Evolutionary conservation across 169 alveolate species (phyloP).

Genomic region (Amoebophrya sp.): DNA sequence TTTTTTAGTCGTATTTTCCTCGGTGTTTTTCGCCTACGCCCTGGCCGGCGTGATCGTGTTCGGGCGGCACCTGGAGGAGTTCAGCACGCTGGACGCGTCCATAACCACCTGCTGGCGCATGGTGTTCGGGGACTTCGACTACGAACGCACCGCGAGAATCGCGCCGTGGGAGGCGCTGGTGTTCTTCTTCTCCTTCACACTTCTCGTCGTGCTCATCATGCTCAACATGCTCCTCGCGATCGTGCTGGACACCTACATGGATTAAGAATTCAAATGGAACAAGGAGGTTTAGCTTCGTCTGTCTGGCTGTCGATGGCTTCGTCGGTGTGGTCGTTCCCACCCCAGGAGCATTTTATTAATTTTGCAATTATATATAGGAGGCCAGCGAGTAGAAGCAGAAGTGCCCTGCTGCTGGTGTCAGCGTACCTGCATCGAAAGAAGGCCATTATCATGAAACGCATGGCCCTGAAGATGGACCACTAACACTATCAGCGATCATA

Average conservation of each 20-base stretch:
- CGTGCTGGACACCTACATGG: not conserved
- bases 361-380: too few species aligned
- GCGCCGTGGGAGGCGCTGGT: not conserved
- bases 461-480: too few species aligned
- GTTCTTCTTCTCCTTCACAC: not conserved
- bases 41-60: not conserved
- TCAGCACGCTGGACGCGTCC: not conserved
- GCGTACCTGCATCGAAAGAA: too few species aligned
- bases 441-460: too few species aligned
- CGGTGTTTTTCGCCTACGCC: not conserved
- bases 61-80: not conserved
- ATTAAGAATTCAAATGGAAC: too few species aligned
- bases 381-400: too few species aligned
- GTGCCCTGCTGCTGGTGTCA: too few species aligned
- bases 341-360: too few species aligned
- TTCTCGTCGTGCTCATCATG: not conserved
- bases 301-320: too few species aligned
- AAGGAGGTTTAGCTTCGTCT: too few species aligned
- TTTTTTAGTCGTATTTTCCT: not conserved
- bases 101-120: not conserved
- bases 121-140: not conserved
- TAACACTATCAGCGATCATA: too few species aligned
- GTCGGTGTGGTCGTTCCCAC: too few species aligned
- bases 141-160: not conserved
- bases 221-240: constrained; percentile 9